A percentile compares a stretch with the other conserved stretches of the same genome.
Conservation (phyloP, 2,329 filamentous ascomycete genomes). For the Xylariaceae sp. region DNA sequence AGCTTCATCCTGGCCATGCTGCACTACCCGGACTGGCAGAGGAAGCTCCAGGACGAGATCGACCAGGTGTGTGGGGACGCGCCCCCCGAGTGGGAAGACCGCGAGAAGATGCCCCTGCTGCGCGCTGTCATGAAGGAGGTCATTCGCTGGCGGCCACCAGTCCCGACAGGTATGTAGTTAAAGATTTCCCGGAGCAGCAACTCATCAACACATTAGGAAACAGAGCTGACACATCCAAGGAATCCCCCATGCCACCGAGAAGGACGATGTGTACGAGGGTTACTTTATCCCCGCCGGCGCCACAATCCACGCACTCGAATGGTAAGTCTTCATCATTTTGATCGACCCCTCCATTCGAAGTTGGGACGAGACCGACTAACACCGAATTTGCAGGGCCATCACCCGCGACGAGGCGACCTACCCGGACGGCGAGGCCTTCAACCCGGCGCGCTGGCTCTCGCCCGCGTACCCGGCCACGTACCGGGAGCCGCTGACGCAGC, state of each 20-base stretch:
- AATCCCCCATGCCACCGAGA: slow-evolving; percentile 43
- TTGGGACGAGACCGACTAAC: neutral
- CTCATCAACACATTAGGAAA: neutral
- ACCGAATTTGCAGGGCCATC: slow-evolving; percentile 30
- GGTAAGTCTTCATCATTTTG: slow-evolving; percentile 26
- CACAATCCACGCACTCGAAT: slow-evolving; percentile 45
- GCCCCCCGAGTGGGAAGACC: slow-evolving; percentile 40
- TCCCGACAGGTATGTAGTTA: slow-evolving; percentile 37
- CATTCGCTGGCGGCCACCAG: slow-evolving; percentile 46
- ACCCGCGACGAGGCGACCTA: slow-evolving; percentile 35
- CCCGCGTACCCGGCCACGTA: slow-evolving; percentile 31
- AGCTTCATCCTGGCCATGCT: slow-evolving; percentile 33
- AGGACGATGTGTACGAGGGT: slow-evolving; percentile 45
- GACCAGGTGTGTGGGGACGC: slow-evolving; percentile 33
- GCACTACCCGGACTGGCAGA: slow-evolving; percentile 31
- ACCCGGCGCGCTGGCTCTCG: slow-evolving; percentile 32
- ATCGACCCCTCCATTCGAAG: slow-evolving; percentile 12
- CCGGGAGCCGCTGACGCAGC: slow-evolving; percentile 28
- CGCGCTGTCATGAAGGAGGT: slow-evolving; percentile 44
- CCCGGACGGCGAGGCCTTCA: slow-evolving; percentile 30
- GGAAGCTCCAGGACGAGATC: slow-evolving; percentile 39
- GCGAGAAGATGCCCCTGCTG: slow-evolving; percentile 36
- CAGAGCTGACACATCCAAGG: slow-evolving; percentile 16
- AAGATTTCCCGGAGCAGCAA: neutral
- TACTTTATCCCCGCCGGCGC: slow-evolving; percentile 45